phyloP scores from a whole-genome alignment of 2,329 filamentous ascomycete species.

The Cadophora gregata region DNA sequence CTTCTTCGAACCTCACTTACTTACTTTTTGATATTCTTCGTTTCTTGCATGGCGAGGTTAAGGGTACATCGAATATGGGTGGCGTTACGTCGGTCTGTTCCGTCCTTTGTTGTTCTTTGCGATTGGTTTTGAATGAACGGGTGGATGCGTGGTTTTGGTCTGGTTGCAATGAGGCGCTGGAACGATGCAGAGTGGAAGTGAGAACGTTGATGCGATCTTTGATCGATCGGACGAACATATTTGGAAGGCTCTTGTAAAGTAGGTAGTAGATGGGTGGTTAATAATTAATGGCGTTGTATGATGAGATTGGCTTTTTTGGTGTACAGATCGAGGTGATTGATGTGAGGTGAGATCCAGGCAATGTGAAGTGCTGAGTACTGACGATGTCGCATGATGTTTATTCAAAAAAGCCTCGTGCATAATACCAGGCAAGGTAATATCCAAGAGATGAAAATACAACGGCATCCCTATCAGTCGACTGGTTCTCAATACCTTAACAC shows the following conservation, averaged over 20 bases:
- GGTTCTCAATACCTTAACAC: no score
- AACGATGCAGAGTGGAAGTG: not conserved
- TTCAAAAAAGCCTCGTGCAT: no score
- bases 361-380: no score
- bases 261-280: not conserved
- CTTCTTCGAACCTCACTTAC: no score
- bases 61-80: not conserved
- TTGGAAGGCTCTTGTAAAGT: conserved; percentile 1
- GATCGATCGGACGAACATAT: not conserved
- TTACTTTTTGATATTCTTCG: not conserved
- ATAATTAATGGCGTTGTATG: not conserved
- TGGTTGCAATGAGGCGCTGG: conserved; percentile 13
- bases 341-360: not conserved
- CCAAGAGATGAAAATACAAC: no score
- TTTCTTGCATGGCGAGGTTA: conserved; percentile 12
- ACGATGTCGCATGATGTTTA: no score
- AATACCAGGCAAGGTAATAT: no score
- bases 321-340: not conserved
- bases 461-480: no score
- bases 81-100: not conserved
- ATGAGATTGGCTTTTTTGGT: not conserved
- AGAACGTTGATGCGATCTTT: not conserved
- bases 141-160: not conserved
- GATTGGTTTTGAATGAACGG: not conserved
- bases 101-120: not conserved